Evolutionary conservation across 2,329 filamentous ascomycete genomes (phyloP).

Genomic region (Helicocarpus griseus): DNA sequence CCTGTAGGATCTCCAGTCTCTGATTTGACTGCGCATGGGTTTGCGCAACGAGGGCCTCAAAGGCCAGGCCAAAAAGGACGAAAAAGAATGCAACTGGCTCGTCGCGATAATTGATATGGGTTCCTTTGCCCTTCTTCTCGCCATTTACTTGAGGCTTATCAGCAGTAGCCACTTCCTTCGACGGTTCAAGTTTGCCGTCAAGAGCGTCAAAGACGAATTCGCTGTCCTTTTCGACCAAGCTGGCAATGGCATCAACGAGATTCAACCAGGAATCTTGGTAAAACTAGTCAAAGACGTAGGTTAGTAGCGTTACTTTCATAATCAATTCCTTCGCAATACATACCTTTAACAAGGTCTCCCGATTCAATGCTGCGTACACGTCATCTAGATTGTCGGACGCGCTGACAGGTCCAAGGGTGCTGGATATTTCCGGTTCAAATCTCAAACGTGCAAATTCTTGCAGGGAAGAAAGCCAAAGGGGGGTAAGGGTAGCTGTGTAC

Average conservation of each 20-base stretch:
- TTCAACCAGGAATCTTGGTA: slow-evolving; percentile 97
- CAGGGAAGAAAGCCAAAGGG: slow-evolving; percentile 85
- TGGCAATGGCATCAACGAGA: slow-evolving; percentile 92
- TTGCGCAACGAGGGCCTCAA: slow-evolving; percentile 84
- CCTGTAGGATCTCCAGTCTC: slow-evolving; percentile 77
- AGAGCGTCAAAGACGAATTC: slow-evolving; percentile 95
- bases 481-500: slow-evolving; percentile 80
- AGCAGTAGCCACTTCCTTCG: slow-evolving; percentile 1
- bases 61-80: slow-evolving; percentile 89
- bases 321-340: not conserved
- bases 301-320: not conserved
- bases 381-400: slow-evolving; percentile 80
- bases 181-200: slow-evolving; percentile 57
- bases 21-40: slow-evolving; percentile 62
- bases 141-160: slow-evolving; percentile 17
- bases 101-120: slow-evolving; percentile 93
- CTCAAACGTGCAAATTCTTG: slow-evolving; percentile 86
- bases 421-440: slow-evolving; percentile 96
- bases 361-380: slow-evolving; percentile 87
- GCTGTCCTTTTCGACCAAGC: slow-evolving; percentile 93
- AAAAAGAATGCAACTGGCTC: slow-evolving; percentile 99
- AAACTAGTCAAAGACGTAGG: slow-evolving; percentile 44
- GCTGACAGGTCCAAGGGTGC: slow-evolving; percentile 70
- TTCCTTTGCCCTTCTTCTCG: slow-evolving; percentile 49
- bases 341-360: slow-evolving; percentile 76